phyloP scores from a whole-genome alignment of 345 rosid genomes.

The Cardiospermum halicacabum region DNA sequence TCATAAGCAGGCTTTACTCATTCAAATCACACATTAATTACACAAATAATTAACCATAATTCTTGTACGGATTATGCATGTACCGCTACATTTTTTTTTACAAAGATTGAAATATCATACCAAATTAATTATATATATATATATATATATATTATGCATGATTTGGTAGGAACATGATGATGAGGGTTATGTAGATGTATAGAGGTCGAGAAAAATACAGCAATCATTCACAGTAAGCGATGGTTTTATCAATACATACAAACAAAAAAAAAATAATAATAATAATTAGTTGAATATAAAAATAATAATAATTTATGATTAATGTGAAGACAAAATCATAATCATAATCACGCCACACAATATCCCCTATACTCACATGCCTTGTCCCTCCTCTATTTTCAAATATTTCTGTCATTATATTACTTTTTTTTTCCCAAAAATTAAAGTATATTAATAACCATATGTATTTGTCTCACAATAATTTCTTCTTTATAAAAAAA shows the following conservation, averaged over 20 bases:
- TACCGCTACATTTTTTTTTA: no score
- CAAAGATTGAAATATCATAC: no score
- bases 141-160: not conserved
- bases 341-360: constrained; percentile 27
- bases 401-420: no score
- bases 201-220: not conserved
- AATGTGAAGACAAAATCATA: constrained; percentile 42
- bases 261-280: not conserved
- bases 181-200: not conserved
- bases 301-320: constrained; percentile 26
- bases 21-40: no score
- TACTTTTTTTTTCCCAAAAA: not conserved
- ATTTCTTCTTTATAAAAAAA: no score
- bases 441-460: no score
- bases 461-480: no score
- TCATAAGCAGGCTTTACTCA: no score
- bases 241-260: not conserved
- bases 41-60: no score
- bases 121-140: no score
- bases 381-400: constrained; percentile 7
- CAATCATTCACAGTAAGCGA: not conserved
- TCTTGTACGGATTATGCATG: no score
- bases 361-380: constrained; percentile 30
- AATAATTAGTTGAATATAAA: no score
- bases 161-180: not conserved